Base-by-base conservation (phyloP, 208 protist genomes). In the Phytomonas sp. region DNA sequence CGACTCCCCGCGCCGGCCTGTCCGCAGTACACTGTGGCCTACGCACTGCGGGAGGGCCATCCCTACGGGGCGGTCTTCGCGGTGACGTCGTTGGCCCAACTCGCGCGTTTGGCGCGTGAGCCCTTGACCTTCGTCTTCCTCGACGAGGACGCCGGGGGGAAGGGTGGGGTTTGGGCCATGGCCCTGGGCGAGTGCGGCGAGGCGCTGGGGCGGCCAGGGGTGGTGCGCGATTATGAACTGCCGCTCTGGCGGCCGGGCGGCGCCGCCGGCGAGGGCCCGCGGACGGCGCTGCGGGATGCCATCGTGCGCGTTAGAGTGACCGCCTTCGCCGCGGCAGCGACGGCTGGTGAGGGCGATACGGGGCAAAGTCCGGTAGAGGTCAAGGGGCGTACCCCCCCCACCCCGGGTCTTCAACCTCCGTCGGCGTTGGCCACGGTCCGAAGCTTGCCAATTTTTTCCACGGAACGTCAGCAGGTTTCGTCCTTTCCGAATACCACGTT, bases 81-180 rank as follows among this genome's bases (percentile, higher is more conserved):
- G 11, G 69, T 93, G 14, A 30, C 19, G 11, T 86, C 82, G 33
- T 33, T 81, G 29, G 63, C 75, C 0, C 72, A 89, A 52, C 67
- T 89, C 56, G 72, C 83, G 1, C 72, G 73, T 10, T 70, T 86
- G 29, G 77, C 80, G 63, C 84, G 88, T 0, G 86, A 91, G 71
- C 88, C 87, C n/a, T 84, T 96, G 8, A 84, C 86, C 19, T 62
- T 96, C 14, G 94, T 93, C 74, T 83, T 94, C 49, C 67, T 91
- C 16, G 87, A 94, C 61, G 91, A 90, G 52, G 84, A 85, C 29
- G 78, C 78, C 72, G 68, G 34, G 29, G 67, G 42, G 4, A 67
- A 60, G 12, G 49, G 69, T 29, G 74, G 60, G 67, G 84, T 91
- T n/a, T 96, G 87, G 83, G 88, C 86, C 14, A 70, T 93, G 68